phyloP scores from a whole-genome alignment of 495 filamentous ascomycete species.

The Penicillium atrosanguineum region DNA sequence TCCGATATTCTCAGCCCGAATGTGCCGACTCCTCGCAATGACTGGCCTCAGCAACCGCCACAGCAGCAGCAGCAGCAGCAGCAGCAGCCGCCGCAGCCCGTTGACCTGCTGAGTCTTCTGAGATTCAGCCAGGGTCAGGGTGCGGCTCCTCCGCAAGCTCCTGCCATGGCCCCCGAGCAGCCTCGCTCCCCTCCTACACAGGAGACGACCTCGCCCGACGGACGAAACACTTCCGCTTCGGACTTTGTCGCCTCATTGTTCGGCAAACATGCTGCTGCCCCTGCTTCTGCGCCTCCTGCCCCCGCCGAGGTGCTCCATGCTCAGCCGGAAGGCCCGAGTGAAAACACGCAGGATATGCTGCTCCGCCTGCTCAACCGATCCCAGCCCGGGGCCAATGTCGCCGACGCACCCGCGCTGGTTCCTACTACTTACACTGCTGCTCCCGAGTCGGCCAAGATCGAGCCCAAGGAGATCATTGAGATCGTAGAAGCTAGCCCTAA shows the following conservation, averaged over 20 bases:
- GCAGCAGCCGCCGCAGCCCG: slow-evolving; percentile 41
- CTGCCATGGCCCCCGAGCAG: slow-evolving; percentile 26
- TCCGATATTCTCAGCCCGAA: slow-evolving; percentile 52
- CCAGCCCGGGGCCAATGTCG: slow-evolving; percentile 38
- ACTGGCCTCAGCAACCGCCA: slow-evolving; percentile 28
- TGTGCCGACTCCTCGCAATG: slow-evolving; percentile 39
- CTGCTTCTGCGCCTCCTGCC: slow-evolving; percentile 20
- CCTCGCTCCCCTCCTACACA: slow-evolving; percentile 37
- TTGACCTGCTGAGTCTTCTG: slow-evolving; percentile 78
- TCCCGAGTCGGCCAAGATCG: not conserved
- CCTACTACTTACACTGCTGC: slow-evolving; percentile 4
- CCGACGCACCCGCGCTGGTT: slow-evolving; percentile 16
- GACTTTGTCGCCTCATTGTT: slow-evolving; percentile 64
- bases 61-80: slow-evolving; percentile 32
- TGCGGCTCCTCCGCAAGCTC: slow-evolving; percentile 27
- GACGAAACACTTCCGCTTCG: slow-evolving; percentile 57
- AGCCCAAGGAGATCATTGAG: slow-evolving; percentile 14
- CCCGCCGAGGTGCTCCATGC: slow-evolving; percentile 14
- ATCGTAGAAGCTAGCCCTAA: slow-evolving; percentile 13
- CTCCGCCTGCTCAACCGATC: slow-evolving; percentile 62
- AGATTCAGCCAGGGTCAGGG: slow-evolving; percentile 66
- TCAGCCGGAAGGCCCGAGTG: slow-evolving; percentile 33
- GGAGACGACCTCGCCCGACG: slow-evolving; percentile 42
- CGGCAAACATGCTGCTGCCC: slow-evolving; percentile 32
- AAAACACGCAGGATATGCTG: slow-evolving; percentile 64